These are phyloP conservation scores for Aspergillus candidus DNA, from an alignment of 2,329 filamentous ascomycete species.

Conservation along the genomic window DNA sequence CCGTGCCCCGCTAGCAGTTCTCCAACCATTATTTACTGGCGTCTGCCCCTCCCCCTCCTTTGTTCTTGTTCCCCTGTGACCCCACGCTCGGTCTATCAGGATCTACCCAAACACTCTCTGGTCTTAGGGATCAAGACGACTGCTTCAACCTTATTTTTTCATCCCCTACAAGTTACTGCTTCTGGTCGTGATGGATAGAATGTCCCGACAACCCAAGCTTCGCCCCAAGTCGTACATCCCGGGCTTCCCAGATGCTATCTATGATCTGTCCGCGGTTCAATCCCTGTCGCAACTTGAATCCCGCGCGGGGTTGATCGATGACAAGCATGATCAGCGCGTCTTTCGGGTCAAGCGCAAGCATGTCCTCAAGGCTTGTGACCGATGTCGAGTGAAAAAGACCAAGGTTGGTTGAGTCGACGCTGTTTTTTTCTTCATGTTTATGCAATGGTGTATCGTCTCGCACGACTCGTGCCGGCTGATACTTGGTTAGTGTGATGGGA, in stretches of 20 bases:
- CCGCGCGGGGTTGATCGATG: slow-evolving; percentile 24
- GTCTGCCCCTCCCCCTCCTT: slow-evolving; percentile 14
- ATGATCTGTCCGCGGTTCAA: slow-evolving; percentile 27
- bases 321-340: slow-evolving; percentile 34
- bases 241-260: slow-evolving; percentile 31
- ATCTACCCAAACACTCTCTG: not conserved
- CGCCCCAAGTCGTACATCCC: slow-evolving; percentile 34
- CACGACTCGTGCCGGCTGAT: no score
- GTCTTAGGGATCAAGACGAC: slow-evolving; percentile 1
- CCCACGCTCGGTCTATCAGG: not conserved
- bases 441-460: no score
- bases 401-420: slow-evolving; percentile 28
- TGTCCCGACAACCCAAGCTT: slow-evolving; percentile 38
- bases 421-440: no score
- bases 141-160: slow-evolving; percentile 2
- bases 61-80: not conserved
- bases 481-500: slow-evolving; percentile 36
- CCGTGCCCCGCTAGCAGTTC: slow-evolving; percentile 12
- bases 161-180: slow-evolving; percentile 5
- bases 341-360: slow-evolving; percentile 42
- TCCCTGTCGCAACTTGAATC: slow-evolving; percentile 27
- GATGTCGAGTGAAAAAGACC: slow-evolving; percentile 43
- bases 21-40: slow-evolving; percentile 3
- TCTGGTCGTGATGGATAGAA: slow-evolving; percentile 18
- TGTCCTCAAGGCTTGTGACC: slow-evolving; percentile 41